These are phyloP conservation scores for Juglanconis juglandina DNA, from an alignment of 2,329 filamentous ascomycete genomes.

Conservation along the genomic window DNA sequence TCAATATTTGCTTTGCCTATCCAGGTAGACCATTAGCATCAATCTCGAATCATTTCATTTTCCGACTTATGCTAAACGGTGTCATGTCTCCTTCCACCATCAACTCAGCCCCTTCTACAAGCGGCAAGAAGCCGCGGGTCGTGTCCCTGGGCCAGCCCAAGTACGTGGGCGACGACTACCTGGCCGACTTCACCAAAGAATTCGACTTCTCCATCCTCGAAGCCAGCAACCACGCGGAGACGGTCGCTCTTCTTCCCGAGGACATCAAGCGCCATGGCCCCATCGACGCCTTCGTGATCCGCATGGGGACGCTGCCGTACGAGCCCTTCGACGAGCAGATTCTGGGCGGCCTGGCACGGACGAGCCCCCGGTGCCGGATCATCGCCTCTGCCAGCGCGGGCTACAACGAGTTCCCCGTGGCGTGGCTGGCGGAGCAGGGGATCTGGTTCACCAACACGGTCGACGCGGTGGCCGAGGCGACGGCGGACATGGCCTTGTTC, in stretches of 20 bases:
- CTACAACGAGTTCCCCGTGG: constrained; percentile 44
- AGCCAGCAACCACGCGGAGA: constrained; percentile 34
- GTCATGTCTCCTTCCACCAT: neutral
- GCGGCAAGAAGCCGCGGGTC: constrained; percentile 34
- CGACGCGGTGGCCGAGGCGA: constrained; percentile 52
- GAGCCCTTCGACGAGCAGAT: constrained; percentile 48
- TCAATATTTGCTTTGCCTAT: no score
- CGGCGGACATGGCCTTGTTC: constrained; percentile 45
- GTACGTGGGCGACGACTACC: constrained; percentile 36
- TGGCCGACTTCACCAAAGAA: constrained; percentile 34
- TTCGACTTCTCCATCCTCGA: constrained; percentile 38
- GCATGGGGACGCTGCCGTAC: constrained; percentile 46
- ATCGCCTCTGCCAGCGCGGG: constrained; percentile 42
- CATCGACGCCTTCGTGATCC: constrained; percentile 45
- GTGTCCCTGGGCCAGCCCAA: constrained; percentile 39
- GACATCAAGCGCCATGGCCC: constrained; percentile 35
- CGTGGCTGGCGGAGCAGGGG: constrained; percentile 37
- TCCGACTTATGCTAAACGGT: no score
- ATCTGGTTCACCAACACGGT: constrained; percentile 54
- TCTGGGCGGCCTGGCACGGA: constrained; percentile 31
- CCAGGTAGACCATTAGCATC: no score
- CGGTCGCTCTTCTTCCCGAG: constrained; percentile 33
- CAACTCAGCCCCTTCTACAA: no score
- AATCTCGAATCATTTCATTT: no score
- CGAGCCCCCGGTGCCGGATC: constrained; percentile 31